Conservation (phyloP, 1,284 basidiomycete genomes). For the Ustilago lituana region DNA sequence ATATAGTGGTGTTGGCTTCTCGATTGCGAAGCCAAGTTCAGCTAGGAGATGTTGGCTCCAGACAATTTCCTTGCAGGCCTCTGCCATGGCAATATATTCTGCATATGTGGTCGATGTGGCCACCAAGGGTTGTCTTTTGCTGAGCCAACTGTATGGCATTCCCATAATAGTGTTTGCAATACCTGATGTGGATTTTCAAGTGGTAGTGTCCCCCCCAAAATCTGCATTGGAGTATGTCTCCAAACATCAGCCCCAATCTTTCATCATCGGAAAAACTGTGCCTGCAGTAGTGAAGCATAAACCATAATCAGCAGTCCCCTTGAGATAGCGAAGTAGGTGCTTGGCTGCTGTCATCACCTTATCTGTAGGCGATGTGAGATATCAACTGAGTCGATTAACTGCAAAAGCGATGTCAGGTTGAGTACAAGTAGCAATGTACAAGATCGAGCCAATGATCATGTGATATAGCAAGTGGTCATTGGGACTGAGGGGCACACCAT, state of each 20-base stretch:
- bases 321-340: neutral
- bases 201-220: neutral
- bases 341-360: neutral
- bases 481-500: too few species aligned
- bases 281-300: neutral
- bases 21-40: neutral
- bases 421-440: neutral
- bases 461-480: neutral
- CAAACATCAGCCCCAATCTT: neutral
- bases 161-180: neutral
- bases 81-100: constrained; percentile 1
- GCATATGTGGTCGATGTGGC: neutral
- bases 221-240: neutral
- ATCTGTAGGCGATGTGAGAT: too few species aligned
- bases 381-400: too few species aligned
- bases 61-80: neutral
- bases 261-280: too few species aligned
- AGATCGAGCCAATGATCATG: neutral
- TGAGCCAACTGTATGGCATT: neutral
- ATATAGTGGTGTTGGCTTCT: neutral
- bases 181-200: neutral
- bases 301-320: neutral
- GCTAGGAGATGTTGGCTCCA: neutral
- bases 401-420: neutral
- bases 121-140: neutral